Evolutionary conservation across 129 eudicot species (phyloP).

Genomic region (Helichrysum umbraculigerum): DNA sequence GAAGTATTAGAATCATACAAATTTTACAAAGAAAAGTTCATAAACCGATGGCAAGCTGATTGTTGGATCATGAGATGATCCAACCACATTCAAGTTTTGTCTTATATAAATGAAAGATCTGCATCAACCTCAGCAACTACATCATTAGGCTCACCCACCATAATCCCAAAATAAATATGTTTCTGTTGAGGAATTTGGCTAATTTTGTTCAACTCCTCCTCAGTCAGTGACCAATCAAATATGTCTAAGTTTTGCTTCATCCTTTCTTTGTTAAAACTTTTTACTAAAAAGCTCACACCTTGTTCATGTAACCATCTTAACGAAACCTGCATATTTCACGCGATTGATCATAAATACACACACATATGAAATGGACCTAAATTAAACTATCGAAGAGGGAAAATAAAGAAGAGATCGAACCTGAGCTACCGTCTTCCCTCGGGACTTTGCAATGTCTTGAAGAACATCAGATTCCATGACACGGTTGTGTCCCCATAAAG

Average conservation of each 20-base stretch:
- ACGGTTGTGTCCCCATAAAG: slow-evolving; percentile 25
- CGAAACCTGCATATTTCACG: slow-evolving; percentile 36
- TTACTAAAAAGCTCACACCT: slow-evolving; percentile 51
- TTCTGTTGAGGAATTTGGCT: slow-evolving; percentile 51
- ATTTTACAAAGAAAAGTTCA: too few relatives aligned
- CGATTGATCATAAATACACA: background rate
- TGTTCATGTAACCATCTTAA: slow-evolving; percentile 62
- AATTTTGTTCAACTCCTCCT: slow-evolving; percentile 46
- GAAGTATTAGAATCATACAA: too few relatives aligned
- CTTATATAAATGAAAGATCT: slow-evolving; percentile 36
- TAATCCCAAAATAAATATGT: slow-evolving; percentile 23
- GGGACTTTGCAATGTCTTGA: slow-evolving; percentile 49
- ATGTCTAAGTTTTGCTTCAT: slow-evolving; percentile 48
- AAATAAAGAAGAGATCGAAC: slow-evolving; percentile 7
- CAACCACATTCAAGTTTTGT: too few relatives aligned
- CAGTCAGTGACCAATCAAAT: slow-evolving; percentile 47
- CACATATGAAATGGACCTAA: background rate
- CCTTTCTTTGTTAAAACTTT: slow-evolving; percentile 55
- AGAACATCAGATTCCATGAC: slow-evolving; percentile 42
- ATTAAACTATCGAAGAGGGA: background rate
- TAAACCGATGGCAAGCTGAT: too few relatives aligned
- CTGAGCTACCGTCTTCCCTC: slow-evolving; percentile 59
- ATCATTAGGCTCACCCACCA: slow-evolving; percentile 34
- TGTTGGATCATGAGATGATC: too few relatives aligned
- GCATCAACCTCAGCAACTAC: slow-evolving; percentile 46